Evolutionary conservation across 495 filamentous ascomycete genomes (phyloP).

Genomic region (Penicillium longicatenatum): DNA sequence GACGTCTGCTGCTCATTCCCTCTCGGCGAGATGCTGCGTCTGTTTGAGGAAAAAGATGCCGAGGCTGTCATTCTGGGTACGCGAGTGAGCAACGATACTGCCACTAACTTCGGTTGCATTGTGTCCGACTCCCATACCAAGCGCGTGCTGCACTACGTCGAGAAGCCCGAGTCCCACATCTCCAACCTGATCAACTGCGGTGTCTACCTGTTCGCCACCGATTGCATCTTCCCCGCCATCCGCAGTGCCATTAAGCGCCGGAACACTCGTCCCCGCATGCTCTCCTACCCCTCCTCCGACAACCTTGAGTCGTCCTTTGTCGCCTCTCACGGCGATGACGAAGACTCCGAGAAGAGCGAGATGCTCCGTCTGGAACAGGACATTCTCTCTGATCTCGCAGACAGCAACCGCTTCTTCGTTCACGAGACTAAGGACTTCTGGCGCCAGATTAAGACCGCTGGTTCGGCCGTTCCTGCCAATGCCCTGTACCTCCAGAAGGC

Average conservation of each 20-base stretch:
- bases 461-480: conserved; percentile 95
- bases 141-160: conserved; percentile 97
- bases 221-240: conserved; percentile 96
- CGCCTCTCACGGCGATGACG: conserved; percentile 66
- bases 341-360: conserved; percentile 77
- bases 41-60: conserved; percentile 94
- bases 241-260: conserved; percentile 95
- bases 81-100: conserved; percentile 86
- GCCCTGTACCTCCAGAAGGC: conserved; percentile 97
- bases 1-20: conserved; percentile 99
- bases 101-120: conserved; percentile 96
- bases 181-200: conserved; percentile 99
- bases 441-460: conserved; percentile 99
- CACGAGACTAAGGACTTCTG: conserved; percentile 99
- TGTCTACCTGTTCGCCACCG: conserved; percentile 95
- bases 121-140: conserved; percentile 94
- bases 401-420: conserved; percentile 98
- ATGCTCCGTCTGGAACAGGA: conserved; percentile 97
- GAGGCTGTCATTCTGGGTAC: conserved; percentile 98
- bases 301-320: conserved; percentile 84
- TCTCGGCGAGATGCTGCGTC: conserved; percentile 86
- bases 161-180: conserved; percentile 98
- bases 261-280: conserved; percentile 82
- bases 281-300: conserved; percentile 93
- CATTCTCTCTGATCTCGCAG: conserved; percentile 92